A percentile compares a stretch with the other conserved stretches of the same genome.
Conservation (phyloP, 202 grass and related monocot species). For the Zizania palustris region DNA sequence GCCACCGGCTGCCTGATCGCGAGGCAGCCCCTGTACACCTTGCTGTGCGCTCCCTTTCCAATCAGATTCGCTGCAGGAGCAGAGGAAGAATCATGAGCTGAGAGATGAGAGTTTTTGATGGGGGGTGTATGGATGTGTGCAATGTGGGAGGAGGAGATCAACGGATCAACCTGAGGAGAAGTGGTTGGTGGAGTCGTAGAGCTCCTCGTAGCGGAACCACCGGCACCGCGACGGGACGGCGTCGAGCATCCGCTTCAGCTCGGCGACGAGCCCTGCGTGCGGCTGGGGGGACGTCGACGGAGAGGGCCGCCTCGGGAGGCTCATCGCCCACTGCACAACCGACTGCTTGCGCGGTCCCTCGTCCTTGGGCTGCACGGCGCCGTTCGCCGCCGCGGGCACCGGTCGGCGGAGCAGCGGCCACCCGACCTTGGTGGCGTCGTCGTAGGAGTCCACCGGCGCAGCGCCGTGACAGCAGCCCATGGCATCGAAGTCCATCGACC, state of each 20-base stretch:
- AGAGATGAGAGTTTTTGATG: background rate
- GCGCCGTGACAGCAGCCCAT: slow-evolving; percentile 13
- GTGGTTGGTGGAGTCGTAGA: slow-evolving; percentile 69
- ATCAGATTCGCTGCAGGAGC: slow-evolving; percentile 75
- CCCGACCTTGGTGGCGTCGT: slow-evolving; percentile 43
- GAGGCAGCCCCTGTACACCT: slow-evolving; percentile 82
- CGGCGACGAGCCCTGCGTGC: slow-evolving; percentile 48
- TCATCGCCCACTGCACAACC: slow-evolving; percentile 98
- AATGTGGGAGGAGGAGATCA: background rate
- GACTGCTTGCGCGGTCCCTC: slow-evolving; percentile 65
- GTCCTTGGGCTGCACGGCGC: background rate
- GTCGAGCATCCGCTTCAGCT: slow-evolving; percentile 57
- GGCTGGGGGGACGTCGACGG: slow-evolving; percentile 38
- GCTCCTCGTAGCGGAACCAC: slow-evolving; percentile 89
- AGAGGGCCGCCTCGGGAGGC: slow-evolving; percentile 63
- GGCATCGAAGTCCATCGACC: slow-evolving; percentile 54
- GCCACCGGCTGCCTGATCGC: slow-evolving; percentile 61
- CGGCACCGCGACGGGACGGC: slow-evolving; percentile 58
- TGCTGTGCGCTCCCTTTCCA: slow-evolving; percentile 90
- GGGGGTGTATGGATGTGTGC: background rate
- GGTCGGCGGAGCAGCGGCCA: slow-evolving; percentile 78
- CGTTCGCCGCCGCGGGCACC: background rate
- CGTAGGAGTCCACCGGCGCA: background rate
- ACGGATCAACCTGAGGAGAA: slow-evolving; percentile 80
- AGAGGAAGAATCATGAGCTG: background rate